Evolutionary conservation across 306 rosid genomes (phyloP).

Genomic region (Ammopiptanthus mongolicus): DNA sequence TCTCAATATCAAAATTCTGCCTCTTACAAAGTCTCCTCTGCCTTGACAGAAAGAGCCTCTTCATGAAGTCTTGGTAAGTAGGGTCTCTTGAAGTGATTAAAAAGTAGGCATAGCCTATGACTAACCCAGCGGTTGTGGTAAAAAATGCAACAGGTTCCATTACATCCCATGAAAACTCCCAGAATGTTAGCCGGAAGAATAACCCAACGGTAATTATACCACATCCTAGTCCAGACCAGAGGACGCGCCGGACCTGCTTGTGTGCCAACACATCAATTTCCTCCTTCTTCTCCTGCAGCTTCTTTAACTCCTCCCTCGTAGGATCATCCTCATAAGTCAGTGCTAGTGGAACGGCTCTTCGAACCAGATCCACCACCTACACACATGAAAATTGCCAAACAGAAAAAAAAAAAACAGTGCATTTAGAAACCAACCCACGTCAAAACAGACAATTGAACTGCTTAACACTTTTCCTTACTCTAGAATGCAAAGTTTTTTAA

Average conservation of each 20-base stretch:
- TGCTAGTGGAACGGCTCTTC: constrained; percentile 75
- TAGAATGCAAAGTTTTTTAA: neutral
- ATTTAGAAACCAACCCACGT: neutral
- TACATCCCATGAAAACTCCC: constrained; percentile 98
- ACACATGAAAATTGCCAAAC: constrained; percentile 6
- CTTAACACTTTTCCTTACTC: neutral
- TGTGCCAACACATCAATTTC: constrained; percentile 76
- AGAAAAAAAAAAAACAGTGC: constrained; percentile 1
- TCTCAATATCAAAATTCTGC: constrained; percentile 52
- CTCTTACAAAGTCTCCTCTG: constrained; percentile 68
- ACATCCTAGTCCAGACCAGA: constrained; percentile 65
- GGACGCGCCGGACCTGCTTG: constrained; percentile 73
- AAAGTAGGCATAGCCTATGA: constrained; percentile 86
- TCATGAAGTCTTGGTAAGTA: constrained; percentile 78
- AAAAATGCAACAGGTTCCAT: constrained; percentile 96
- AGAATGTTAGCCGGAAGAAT: constrained; percentile 91
- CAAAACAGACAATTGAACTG: neutral
- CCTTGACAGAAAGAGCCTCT: constrained; percentile 81
- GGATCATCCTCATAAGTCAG: constrained; percentile 70
- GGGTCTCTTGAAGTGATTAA: constrained; percentile 87
- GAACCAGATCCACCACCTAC: constrained; percentile 80
- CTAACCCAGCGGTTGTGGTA: constrained; percentile 63
- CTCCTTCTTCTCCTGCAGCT: constrained; percentile 66
- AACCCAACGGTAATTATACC: constrained; percentile 48
- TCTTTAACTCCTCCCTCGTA: constrained; percentile 57